Percentiles rank a stretch among this genome's conserved stretches.
Conservation (phyloP, 225 moss, liverwort and hornwort genomes). For the Marchantia polymorpha region DNA sequence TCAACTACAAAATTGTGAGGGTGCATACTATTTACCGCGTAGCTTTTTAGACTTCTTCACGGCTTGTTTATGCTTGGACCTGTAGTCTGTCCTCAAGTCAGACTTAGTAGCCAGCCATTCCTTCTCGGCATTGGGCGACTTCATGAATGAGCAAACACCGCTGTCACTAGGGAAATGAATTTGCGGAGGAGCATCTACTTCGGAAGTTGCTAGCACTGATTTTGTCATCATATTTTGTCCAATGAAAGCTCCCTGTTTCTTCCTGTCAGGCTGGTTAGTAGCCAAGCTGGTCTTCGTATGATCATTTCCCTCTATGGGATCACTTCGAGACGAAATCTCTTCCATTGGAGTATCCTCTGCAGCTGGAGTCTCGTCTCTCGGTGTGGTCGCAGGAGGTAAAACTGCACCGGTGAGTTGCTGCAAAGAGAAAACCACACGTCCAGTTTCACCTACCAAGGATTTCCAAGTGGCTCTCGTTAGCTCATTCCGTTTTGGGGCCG, state of each 20-base stretch:
- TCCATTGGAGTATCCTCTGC: background rate
- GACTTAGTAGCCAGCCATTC: slow-evolving; percentile 72
- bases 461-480: slow-evolving; percentile 69
- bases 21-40: slow-evolving; percentile 33
- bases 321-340: background rate
- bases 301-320: background rate
- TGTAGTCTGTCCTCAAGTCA: slow-evolving; percentile 67
- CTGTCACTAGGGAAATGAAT: background rate
- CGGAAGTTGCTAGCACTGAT: background rate
- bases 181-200: background rate
- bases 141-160: slow-evolving; percentile 62
- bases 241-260: slow-evolving; percentile 9
- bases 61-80: slow-evolving; percentile 74
- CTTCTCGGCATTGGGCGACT: slow-evolving; percentile 61
- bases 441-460: slow-evolving; percentile 70
- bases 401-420: slow-evolving; percentile 45
- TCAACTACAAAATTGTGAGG: slow-evolving; percentile 1
- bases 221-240: slow-evolving; percentile 7
- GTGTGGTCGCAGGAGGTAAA: background rate
- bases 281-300: background rate
- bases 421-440: slow-evolving; percentile 66
- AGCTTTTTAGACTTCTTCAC: slow-evolving; percentile 68
- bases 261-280: slow-evolving; percentile 19
- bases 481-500: slow-evolving; percentile 54
- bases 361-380: background rate